Percentiles rank a stretch among this genome's conserved stretches.
Conservation (phyloP, 441 rosid genomes). For the Populus hybrid region DNA sequence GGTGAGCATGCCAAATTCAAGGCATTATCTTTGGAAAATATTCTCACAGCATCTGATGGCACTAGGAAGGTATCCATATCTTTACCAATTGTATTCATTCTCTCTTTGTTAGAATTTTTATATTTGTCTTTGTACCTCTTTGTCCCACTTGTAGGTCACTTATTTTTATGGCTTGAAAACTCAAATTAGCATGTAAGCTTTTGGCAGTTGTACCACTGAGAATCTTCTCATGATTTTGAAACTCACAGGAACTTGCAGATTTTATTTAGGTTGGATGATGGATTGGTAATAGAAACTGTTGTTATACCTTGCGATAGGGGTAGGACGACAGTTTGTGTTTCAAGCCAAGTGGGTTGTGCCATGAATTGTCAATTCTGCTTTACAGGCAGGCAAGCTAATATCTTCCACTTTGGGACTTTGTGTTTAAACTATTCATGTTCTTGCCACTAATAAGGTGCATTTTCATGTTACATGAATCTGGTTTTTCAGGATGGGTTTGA, state of each 20-base stretch:
- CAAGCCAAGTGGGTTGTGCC: slow-evolving; percentile 92
- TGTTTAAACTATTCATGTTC: background rate
- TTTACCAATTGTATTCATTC: background rate
- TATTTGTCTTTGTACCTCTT: background rate
- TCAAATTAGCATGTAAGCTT: background rate
- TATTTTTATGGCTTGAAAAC: background rate
- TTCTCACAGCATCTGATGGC: slow-evolving; percentile 72
- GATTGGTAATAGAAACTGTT: slow-evolving; percentile 74
- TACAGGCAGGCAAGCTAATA: slow-evolving; percentile 65
- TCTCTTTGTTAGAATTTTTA: background rate
- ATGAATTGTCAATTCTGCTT: slow-evolving; percentile 97
- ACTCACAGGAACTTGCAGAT: slow-evolving; percentile 89
- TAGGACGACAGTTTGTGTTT: slow-evolving; percentile 85
- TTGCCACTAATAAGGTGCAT: background rate
- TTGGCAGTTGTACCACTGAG: slow-evolving; percentile 18
- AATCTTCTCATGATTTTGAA: slow-evolving; percentile 59
- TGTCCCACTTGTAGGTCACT: background rate
- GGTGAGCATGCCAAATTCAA: slow-evolving; percentile 56
- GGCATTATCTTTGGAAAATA: slow-evolving; percentile 64
- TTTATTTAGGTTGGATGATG: slow-evolving; percentile 77
- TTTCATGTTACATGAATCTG: slow-evolving; percentile 6
- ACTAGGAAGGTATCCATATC: slow-evolving; percentile 70
- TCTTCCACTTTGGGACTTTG: slow-evolving; percentile 2
- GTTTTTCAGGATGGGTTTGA: slow-evolving; percentile 74
- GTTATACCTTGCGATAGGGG: slow-evolving; percentile 83